Percentiles rank a stretch among this genome's conserved stretches.
These are phyloP conservation scores for Rhodotorula sphaerocarpa DNA, from an alignment of 768 basidiomycete species.

Conservation along the genomic window DNA sequence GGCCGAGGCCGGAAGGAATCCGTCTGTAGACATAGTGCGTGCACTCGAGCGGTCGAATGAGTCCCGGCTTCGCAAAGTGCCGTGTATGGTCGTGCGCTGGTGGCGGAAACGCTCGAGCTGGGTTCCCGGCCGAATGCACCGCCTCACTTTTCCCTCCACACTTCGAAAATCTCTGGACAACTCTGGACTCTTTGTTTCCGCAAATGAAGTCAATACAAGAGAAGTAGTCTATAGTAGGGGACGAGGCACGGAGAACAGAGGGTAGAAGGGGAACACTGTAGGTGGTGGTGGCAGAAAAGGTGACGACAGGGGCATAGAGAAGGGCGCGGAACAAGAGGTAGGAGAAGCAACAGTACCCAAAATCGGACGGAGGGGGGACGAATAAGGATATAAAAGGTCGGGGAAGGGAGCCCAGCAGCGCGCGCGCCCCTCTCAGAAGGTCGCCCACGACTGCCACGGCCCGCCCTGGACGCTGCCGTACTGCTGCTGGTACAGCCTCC, in stretches of 20 bases:
- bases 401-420: background rate
- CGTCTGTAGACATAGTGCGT: slow-evolving; percentile 15
- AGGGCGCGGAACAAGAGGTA: background rate
- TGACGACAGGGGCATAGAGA: background rate
- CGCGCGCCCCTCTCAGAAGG: slow-evolving; percentile 21
- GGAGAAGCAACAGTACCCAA: background rate
- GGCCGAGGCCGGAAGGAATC: slow-evolving; percentile 28
- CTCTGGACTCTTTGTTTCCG: too few relatives aligned
- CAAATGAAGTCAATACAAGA: too few relatives aligned
- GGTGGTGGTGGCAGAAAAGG: background rate
- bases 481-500: slow-evolving; percentile 15
- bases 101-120: too few relatives aligned
- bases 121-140: too few relatives aligned
- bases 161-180: background rate
- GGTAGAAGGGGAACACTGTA: background rate
- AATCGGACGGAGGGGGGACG: background rate
- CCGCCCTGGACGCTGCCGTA: slow-evolving; percentile 24
- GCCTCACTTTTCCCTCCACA: too few relatives aligned
- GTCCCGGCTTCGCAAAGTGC: too few relatives aligned
- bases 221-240: background rate
- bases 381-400: background rate
- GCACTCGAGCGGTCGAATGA: too few relatives aligned
- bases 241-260: background rate
- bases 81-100: too few relatives aligned
- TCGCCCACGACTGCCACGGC: slow-evolving; percentile 27